Conservation (phyloP, 2,329 filamentous ascomycete genomes). For the Anthostomella pinea region DNA sequence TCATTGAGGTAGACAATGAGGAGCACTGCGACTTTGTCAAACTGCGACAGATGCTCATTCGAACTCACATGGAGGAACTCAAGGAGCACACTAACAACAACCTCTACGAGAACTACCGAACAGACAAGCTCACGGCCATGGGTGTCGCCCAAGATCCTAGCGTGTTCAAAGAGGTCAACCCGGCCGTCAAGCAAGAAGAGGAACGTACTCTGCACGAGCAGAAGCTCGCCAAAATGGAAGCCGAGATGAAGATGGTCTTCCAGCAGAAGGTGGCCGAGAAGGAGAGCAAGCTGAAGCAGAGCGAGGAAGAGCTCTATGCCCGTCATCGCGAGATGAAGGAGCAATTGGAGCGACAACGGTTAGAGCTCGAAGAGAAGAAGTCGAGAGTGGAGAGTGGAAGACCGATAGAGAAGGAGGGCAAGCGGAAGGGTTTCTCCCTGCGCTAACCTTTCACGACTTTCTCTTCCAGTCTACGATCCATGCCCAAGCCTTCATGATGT, state of each 20-base stretch:
- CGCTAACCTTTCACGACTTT: slow-evolving; percentile 58
- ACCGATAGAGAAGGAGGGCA: slow-evolving; percentile 94
- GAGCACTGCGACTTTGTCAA: slow-evolving; percentile 99
- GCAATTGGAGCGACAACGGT: slow-evolving; percentile 90
- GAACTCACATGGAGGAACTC: slow-evolving; percentile 99
- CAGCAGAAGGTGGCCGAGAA: slow-evolving; percentile 99
- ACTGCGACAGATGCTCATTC: slow-evolving; percentile 98
- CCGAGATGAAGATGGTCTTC: slow-evolving; percentile 99
- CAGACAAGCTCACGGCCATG: slow-evolving; percentile 98
- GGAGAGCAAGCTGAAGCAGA: slow-evolving; percentile 99
- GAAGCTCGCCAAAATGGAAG: slow-evolving; percentile 99
- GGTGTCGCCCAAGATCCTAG: slow-evolving; percentile 97
- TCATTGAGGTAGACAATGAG: slow-evolving; percentile 99
- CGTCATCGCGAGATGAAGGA: slow-evolving; percentile 99
- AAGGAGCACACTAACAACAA: slow-evolving; percentile 99
- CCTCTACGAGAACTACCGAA: slow-evolving; percentile 99
- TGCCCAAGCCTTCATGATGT: slow-evolving; percentile 58
- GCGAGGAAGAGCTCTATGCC: slow-evolving; percentile 97
- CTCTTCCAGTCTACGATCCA: slow-evolving; percentile 44
- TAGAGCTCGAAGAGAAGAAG: slow-evolving; percentile 99
- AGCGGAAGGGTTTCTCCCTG: slow-evolving; percentile 99
- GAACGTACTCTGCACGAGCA: slow-evolving; percentile 97
- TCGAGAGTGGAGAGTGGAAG: slow-evolving; percentile 88
- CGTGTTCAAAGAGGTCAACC: slow-evolving; percentile 99
- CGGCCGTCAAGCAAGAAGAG: slow-evolving; percentile 99